Evolutionary conservation across 106 monocot species (phyloP).

Genomic region (Dioscorea zingiberensis): DNA sequence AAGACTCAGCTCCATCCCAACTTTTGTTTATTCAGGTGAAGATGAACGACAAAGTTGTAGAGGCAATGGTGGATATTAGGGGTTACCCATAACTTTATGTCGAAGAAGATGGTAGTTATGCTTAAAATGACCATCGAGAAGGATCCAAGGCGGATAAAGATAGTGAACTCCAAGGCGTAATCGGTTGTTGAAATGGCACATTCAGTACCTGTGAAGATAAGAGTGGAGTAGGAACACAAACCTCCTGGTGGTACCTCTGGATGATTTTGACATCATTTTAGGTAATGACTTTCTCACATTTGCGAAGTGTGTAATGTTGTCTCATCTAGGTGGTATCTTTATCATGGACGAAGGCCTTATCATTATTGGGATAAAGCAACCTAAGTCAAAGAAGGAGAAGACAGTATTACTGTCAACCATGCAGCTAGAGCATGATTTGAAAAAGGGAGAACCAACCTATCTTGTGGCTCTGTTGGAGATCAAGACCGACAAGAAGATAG

Average conservation of each 20-base stretch:
- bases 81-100: no score
- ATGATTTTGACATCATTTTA: no score
- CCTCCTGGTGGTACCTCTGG: neutral
- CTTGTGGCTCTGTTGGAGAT: neutral
- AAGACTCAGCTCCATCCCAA: no score
- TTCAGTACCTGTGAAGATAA: neutral
- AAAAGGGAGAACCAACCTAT: neutral
- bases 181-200: neutral
- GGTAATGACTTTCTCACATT: neutral
- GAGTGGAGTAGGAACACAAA: no score
- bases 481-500: neutral
- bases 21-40: no score
- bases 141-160: neutral
- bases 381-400: no score
- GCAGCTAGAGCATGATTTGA: no score
- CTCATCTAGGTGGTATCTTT: neutral
- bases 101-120: neutral
- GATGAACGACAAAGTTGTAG: no score
- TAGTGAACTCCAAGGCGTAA: neutral
- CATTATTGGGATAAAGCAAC: no score
- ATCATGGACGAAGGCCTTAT: neutral
- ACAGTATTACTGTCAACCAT: no score
- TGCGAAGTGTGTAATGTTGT: no score
- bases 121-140: neutral
- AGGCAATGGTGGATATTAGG: no score